phyloP scores from a whole-genome alignment of 495 filamentous ascomycete species.

The Podospora conica region DNA sequence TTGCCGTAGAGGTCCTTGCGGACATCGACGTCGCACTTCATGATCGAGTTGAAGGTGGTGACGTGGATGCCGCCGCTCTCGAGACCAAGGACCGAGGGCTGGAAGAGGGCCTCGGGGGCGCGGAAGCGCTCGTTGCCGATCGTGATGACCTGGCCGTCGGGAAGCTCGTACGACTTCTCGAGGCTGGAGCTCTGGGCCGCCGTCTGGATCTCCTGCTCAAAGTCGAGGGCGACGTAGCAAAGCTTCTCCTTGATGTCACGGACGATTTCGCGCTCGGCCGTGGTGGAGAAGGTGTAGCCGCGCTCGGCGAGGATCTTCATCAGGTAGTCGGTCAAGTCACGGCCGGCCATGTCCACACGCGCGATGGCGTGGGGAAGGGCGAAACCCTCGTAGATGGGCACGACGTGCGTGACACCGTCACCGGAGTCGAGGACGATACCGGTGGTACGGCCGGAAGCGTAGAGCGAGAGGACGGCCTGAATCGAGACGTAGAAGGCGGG shows the following conservation, averaged over 20 bases:
- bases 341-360: conserved; percentile 99
- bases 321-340: conserved; percentile 98
- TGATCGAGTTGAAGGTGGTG: conserved; percentile 99
- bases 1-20: conserved; percentile 99
- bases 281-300: conserved; percentile 99
- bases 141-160: conserved; percentile 99
- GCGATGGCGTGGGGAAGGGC: conserved; percentile 98
- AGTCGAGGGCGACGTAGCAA: conserved; percentile 98
- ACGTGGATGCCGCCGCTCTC: conserved; percentile 99
- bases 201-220: conserved; percentile 99
- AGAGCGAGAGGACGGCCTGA: conserved; percentile 97
- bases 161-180: conserved; percentile 99
- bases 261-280: conserved; percentile 99
- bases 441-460: conserved; percentile 99
- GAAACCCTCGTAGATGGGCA: conserved; percentile 99
- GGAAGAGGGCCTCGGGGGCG: conserved; percentile 98
- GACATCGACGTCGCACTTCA: conserved; percentile 99
- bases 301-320: conserved; percentile 99
- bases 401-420: conserved; percentile 99
- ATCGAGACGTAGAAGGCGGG: conserved; percentile 99
- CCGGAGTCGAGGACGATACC: conserved; percentile 99
- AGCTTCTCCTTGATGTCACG: conserved; percentile 99
- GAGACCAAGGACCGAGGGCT: conserved; percentile 95
- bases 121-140: conserved; percentile 99
- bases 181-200: conserved; percentile 92